Conservation (phyloP, 1,139 yeast species). For the Magnusiomyces suaveolens region DNA sequence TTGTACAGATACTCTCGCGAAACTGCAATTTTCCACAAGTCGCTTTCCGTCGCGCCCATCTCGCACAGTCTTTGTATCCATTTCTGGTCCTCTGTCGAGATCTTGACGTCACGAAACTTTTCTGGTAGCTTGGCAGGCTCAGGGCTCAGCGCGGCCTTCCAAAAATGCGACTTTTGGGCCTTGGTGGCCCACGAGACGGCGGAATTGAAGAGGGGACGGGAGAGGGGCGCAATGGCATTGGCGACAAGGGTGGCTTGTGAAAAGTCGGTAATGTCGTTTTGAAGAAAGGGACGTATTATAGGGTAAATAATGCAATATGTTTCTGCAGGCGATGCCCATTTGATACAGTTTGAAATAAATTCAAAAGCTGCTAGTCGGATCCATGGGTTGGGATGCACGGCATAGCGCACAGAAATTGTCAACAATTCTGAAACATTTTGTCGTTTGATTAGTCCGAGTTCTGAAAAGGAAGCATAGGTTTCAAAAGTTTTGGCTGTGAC, state of each 20-base stretch:
- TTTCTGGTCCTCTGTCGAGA: constrained; percentile 50
- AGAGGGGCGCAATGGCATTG: constrained; percentile 54
- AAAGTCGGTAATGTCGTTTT: constrained; percentile 63
- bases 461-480: constrained; percentile 50
- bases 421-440: constrained; percentile 45
- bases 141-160: constrained; percentile 48
- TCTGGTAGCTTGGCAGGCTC: constrained; percentile 13
- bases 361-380: constrained; percentile 61
- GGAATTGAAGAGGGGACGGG: constrained; percentile 56
- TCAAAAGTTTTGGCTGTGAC: constrained; percentile 70
- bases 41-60: constrained; percentile 60
- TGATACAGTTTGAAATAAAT: constrained; percentile 53
- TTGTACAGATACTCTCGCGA: constrained; percentile 59
- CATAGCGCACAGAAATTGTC: constrained; percentile 40
- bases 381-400: constrained; percentile 83
- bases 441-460: constrained; percentile 44
- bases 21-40: constrained; percentile 73
- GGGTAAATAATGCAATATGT: constrained; percentile 77
- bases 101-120: constrained; percentile 12
- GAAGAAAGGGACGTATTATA: constrained; percentile 62
- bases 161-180: constrained; percentile 61
- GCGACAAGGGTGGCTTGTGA: constrained; percentile 56
- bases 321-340: constrained; percentile 64
- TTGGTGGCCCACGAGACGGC: constrained; percentile 65
- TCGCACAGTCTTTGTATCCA: constrained; percentile 64